Evolutionary conservation across 768 basidiomycete species (phyloP).

Genomic region (Serendipita sp.): DNA sequence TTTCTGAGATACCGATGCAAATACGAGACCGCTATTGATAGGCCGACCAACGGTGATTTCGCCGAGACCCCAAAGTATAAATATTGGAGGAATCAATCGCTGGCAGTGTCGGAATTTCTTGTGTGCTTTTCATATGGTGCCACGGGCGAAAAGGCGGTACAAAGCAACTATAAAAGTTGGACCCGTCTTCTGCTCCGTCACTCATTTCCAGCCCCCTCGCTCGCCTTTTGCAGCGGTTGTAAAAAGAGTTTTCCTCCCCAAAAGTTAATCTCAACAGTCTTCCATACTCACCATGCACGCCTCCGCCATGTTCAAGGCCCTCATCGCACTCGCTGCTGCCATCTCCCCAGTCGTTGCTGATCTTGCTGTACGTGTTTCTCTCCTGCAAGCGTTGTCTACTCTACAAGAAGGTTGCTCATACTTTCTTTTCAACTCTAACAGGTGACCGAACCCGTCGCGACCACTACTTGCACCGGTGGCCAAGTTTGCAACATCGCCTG

Average conservation of each 20-base stretch:
- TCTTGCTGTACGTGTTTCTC: background rate
- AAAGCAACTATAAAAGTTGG: no score
- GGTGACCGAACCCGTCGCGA: slow-evolving; percentile 41
- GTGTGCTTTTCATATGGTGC: no score
- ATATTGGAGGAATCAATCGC: background rate
- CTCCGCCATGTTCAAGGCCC: background rate
- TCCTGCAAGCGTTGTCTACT: background rate
- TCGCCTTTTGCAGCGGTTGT: no score
- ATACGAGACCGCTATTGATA: no score
- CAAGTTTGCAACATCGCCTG: slow-evolving; percentile 36
- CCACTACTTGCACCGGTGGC: slow-evolving; percentile 35
- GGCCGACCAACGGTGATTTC: no score
- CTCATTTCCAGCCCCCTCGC: no score
- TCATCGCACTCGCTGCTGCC: background rate
- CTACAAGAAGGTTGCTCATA: background rate
- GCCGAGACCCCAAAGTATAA: no score
- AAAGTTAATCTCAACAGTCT: background rate
- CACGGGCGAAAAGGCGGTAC: no score
- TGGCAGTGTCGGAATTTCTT: background rate
- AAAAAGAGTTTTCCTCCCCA: no score
- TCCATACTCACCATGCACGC: background rate
- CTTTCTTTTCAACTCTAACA: background rate
- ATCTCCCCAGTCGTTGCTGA: background rate
- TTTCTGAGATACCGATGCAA: no score
- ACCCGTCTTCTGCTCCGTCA: no score